A percentile compares a stretch with the other conserved stretches of the same genome.
These are phyloP conservation scores for Chaetomiaceae sp. DNA, from an alignment of 2,329 filamentous ascomycete genomes.

Conservation along the genomic window DNA sequence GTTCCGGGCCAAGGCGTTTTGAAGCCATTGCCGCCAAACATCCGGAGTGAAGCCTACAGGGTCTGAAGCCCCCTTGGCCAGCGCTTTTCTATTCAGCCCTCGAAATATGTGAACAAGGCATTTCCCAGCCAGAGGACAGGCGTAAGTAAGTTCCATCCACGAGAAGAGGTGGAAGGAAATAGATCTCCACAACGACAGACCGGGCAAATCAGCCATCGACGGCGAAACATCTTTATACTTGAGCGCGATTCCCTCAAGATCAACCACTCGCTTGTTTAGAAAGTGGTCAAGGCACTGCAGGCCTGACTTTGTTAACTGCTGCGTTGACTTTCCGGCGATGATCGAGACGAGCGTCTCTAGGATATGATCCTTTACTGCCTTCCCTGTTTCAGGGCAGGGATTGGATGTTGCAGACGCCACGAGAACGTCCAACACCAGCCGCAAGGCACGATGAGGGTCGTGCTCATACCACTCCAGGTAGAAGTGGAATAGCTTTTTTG, in stretches of 20 bases:
- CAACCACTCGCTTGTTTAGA: conserved; percentile 55
- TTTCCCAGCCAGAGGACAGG: conserved; percentile 58
- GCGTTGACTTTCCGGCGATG: conserved; percentile 56
- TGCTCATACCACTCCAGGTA: conserved; percentile 65
- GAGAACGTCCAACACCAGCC: conserved; percentile 56
- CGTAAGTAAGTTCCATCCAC: conserved; percentile 53
- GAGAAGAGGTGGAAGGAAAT: conserved; percentile 36
- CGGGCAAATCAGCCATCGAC: conserved; percentile 24
- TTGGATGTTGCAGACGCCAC: conserved; percentile 49
- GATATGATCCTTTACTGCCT: conserved; percentile 41
- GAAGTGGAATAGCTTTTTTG: conserved; percentile 53
- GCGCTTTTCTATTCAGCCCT: conserved; percentile 37
- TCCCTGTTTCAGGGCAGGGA: conserved; percentile 37
- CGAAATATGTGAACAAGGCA: conserved; percentile 56
- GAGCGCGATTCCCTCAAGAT: conserved; percentile 41
- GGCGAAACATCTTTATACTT: conserved; percentile 38
- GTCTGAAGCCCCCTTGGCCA: conserved; percentile 21
- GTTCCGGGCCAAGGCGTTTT: conserved; percentile 45
- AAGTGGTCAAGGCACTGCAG: conserved; percentile 65
- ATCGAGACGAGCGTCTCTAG: conserved; percentile 53
- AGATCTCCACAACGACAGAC: conserved; percentile 29
- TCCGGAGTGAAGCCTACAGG: conserved; percentile 34
- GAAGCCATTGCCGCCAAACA: conserved; percentile 55
- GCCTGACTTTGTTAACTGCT: conserved; percentile 64
- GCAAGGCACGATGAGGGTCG: conserved; percentile 61